Conservation (phyloP, 2,329 filamentous ascomycete species). For the Nannizziopsis arthrosporioides region DNA sequence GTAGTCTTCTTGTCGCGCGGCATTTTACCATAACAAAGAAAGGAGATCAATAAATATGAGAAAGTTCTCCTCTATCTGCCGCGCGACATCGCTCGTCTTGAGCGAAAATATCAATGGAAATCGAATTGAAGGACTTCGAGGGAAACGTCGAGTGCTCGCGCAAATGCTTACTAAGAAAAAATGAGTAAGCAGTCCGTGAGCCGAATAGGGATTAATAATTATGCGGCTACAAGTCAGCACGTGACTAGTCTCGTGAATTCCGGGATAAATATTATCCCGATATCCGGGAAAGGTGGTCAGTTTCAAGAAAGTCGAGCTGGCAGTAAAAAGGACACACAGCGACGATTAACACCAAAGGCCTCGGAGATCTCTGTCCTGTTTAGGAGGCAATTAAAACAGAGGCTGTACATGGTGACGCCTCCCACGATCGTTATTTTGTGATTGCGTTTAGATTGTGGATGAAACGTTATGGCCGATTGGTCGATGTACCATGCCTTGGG, state of each 20-base stretch:
- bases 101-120: too few relatives aligned
- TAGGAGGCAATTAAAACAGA: background rate
- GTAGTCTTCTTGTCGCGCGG: too few relatives aligned
- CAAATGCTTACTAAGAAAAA: too few relatives aligned
- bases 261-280: constrained; percentile 2
- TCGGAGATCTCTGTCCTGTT: background rate
- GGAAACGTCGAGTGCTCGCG: too few relatives aligned
- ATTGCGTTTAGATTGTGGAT: constrained; percentile 4
- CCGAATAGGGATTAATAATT: background rate
- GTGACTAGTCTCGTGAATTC: background rate
- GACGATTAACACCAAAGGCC: background rate
- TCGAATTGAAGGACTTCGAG: too few relatives aligned
- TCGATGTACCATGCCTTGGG: constrained; percentile 32
- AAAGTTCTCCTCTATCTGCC: too few relatives aligned
- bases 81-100: too few relatives aligned
- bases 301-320: background rate
- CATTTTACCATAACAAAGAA: too few relatives aligned
- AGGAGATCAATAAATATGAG: too few relatives aligned
- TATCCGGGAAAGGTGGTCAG: constrained; percentile 9
- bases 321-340: background rate
- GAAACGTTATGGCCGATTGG: constrained; percentile 32
- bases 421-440: background rate
- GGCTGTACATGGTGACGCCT: background rate
- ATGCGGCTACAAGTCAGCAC: background rate
- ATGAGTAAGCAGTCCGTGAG: too few relatives aligned